Base-by-base conservation (phyloP, 2,329 filamentous ascomycete species). In the Podosphaera leucotricha region DNA sequence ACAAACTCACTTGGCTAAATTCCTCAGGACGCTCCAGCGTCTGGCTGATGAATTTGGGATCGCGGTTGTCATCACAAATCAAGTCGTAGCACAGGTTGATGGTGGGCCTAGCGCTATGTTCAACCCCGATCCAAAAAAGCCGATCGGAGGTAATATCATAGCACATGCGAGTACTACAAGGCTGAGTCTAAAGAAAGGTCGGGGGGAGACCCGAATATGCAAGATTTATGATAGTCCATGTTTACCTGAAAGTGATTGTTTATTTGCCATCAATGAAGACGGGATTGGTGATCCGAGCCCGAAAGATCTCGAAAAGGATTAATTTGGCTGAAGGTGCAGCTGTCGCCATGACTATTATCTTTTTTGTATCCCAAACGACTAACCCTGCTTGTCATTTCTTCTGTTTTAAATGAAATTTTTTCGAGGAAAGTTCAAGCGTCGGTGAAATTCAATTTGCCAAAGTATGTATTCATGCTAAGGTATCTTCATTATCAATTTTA, bases 141-240 rank as follows among this genome's bases (percentile, higher is more conserved):
- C 90, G 0, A 94, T 98, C 59, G 90, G 90, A 53, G 90, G 90
- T 50, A 95, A 98, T 61, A 98, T 98, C 52, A 95, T 98, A 59
- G 90, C 92, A 2, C 90, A 98, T 60, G 86, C 90, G 43, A 93
- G 84, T 57, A 98, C 90, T 1, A 98, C 90, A 2, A 72, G 90
- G 56, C 71, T 98, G 54, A 94, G 85, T 56, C 61, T 98, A 58
- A 94, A 93, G 66, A 98, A 98, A 62, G 92, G 90, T 1, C 72
- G 90, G 45, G 90, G 73, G 24, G 90, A 98, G 67, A 98, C 90
- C 19, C 75, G 90, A 65, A 83, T 98, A 52, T 93, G 90, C 65
- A 98, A 95, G 68, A 98, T 98, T 49, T 98, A 98, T 59, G 92
- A 98, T 63, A 95, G 86, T 54, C 90, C 90, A 1, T 98, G 90